Conservation (phyloP, 83 land plant genomes). For the Diphasiastrum complanatum region DNA sequence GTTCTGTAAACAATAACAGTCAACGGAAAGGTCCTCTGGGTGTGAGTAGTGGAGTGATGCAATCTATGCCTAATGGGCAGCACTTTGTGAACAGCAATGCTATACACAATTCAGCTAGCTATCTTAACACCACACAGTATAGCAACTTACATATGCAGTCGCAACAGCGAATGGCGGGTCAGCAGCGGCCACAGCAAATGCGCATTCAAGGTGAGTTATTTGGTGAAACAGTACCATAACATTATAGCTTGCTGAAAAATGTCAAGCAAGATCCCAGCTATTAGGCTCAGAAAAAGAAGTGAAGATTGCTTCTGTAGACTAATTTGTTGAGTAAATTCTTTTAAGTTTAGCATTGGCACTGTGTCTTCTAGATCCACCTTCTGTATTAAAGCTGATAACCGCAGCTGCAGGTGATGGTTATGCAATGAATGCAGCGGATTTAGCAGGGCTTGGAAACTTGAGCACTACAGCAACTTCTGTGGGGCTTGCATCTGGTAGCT, state of each 20-base stretch:
- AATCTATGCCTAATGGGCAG: slow-evolving; percentile 31
- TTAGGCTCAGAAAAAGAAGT: background rate
- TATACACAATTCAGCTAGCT: slow-evolving; percentile 34
- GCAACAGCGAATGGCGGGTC: slow-evolving; percentile 29
- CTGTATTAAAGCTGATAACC: too few species aligned
- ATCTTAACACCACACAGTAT: slow-evolving; percentile 24
- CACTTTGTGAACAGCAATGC: slow-evolving; percentile 46
- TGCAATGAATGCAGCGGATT: slow-evolving; percentile 10
- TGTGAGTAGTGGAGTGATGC: slow-evolving; percentile 21
- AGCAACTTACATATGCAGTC: slow-evolving; percentile 27
- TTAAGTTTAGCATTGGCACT: too few species aligned
- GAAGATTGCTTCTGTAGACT: too few species aligned
- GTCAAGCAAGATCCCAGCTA: background rate
- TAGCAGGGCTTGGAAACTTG: background rate
- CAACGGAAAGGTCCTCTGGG: slow-evolving; percentile 39
- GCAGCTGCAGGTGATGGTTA: too few species aligned
- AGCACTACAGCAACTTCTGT: background rate
- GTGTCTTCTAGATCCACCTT: too few species aligned
- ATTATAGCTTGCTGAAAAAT: background rate
- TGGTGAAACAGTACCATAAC: slow-evolving; percentile 16
- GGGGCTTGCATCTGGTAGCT: background rate
- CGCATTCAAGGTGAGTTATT: slow-evolving; percentile 46
- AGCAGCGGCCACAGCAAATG: slow-evolving; percentile 32
- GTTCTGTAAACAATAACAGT: slow-evolving; percentile 34
- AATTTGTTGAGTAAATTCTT: too few species aligned